Evolutionary conservation across 352 stramenopile genomes (phyloP), one percentile per base, ranked within the genome.

Genomic region (Globisporangium spinosum): DNA sequence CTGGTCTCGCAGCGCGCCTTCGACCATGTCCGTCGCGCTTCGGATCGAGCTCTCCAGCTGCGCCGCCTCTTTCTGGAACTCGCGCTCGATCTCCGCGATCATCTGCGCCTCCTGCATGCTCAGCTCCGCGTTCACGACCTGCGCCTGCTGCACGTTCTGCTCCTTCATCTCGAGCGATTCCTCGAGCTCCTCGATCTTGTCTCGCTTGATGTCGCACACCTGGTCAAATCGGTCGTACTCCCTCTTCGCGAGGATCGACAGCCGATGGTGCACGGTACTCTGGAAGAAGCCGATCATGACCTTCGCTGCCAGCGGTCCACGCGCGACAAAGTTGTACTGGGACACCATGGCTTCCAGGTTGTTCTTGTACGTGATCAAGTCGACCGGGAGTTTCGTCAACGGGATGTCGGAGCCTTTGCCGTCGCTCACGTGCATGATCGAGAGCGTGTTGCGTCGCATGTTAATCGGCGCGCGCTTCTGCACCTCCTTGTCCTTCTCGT

Each of bases 261-360:
- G 61, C 32, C 85, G 80, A 23, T 65, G 77, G 12, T 79, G 75
- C 25, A 93, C 81, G 2, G 80, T 75, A 2, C 67, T 78, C 47
- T 86, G 77, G 47, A 89, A 82, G 68, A 93, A 90, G 1, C 76
- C 81, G 12, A 85, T 77, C 25, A 93, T 47, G 10, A 90, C 74
- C 23, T 70, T 78, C 3, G 79, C 69, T 32, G 75, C 70, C 17
- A 85, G 74, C 38, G 82, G 81, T 0, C 85, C 85, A 27, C 82
- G 82, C 13, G 85, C 77, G 15, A 93, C 70, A 43, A 93, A 93
- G 58, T 89, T 80, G 70, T 91, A 93, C 64, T 93, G 85, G 2
- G 85, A 93, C 13, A 90, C 71, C 78, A 93, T 84, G 10, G 85
- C 85, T 53, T 93, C 85, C 3, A 93, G 45, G 40, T 93, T 93